phyloP scores from a whole-genome alignment of 345 rosid species.

The Pugionium cornutum region DNA sequence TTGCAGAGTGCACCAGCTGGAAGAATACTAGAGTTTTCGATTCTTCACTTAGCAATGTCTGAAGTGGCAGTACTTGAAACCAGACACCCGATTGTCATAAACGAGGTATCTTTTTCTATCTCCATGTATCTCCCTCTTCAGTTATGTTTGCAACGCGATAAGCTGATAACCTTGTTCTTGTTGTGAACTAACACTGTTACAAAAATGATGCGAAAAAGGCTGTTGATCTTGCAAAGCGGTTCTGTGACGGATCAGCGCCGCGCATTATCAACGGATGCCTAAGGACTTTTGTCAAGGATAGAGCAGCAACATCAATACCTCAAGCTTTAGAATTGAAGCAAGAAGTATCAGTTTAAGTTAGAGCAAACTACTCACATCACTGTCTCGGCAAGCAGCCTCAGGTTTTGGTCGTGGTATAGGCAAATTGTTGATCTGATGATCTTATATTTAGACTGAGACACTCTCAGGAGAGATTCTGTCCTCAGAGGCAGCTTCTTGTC shows the following conservation, averaged over 20 bases:
- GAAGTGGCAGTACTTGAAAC: constrained; percentile 84
- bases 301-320: constrained; percentile 33
- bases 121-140: neutral
- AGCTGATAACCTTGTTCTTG: neutral
- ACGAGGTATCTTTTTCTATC: constrained; percentile 58
- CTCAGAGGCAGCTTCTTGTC: constrained; percentile 24
- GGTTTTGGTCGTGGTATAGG: constrained; percentile 31
- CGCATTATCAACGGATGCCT: constrained; percentile 92
- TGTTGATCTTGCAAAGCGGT: constrained; percentile 94
- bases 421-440: constrained; percentile 25
- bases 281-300: constrained; percentile 74
- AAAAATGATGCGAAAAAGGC: constrained; percentile 52
- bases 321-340: constrained; percentile 42
- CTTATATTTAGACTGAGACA: constrained; percentile 24
- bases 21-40: constrained; percentile 81
- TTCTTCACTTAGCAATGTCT: constrained; percentile 95
- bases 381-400: constrained; percentile 32
- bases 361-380: constrained; percentile 15
- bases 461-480: constrained; percentile 19
- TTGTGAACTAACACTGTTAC: constrained; percentile 28
- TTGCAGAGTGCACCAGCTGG: constrained; percentile 81
- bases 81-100: constrained; percentile 87
- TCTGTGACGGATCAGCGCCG: constrained; percentile 94
- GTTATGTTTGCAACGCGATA: neutral
- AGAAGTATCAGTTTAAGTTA: constrained; percentile 38